Percentiles rank a stretch among this genome's conserved stretches.
phyloP scores from a whole-genome alignment of 371 early-diverging fungal species.

The Parasitella parasitica region DNA sequence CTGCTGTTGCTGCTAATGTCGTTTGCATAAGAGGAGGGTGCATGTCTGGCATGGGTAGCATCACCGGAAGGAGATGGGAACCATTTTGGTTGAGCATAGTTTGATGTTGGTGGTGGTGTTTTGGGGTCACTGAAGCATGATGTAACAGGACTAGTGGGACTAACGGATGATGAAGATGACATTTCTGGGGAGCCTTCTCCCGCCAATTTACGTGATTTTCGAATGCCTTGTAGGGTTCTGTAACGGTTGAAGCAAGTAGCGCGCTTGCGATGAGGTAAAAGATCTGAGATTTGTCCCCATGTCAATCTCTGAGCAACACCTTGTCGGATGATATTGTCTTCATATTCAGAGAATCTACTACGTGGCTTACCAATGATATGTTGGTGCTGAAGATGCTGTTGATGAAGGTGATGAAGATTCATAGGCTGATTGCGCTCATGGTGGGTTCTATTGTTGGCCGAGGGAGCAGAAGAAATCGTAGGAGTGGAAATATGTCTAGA shows the following conservation, averaged over 20 bases:
- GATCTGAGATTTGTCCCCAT: slow-evolving; percentile 47
- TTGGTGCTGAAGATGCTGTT: not conserved
- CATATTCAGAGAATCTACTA: slow-evolving; percentile 44
- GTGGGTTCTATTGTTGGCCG: not conserved
- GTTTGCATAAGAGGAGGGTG: not conserved
- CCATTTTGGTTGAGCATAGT: not conserved
- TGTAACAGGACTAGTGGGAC: slow-evolving; percentile 3
- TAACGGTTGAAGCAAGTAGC: slow-evolving; percentile 54
- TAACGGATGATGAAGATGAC: slow-evolving; percentile 1
- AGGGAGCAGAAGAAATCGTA: not conserved
- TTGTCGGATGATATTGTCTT: slow-evolving; percentile 46
- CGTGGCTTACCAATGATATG: slow-evolving; percentile 36
- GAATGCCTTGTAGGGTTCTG: slow-evolving; percentile 44
- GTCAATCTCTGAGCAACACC: slow-evolving; percentile 47
- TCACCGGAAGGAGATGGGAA: slow-evolving; percentile 1
- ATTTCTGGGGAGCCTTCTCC: not conserved
- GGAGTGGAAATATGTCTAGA: slow-evolving; percentile 22
- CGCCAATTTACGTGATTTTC: slow-evolving; percentile 41
- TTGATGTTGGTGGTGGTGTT: slow-evolving; percentile 5
- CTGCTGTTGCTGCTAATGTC: not conserved
- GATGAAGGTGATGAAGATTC: not conserved
- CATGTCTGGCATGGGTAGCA: slow-evolving; percentile 2
- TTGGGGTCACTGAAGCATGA: slow-evolving; percentile 3
- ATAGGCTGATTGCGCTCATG: not conserved
- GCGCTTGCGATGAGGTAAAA: slow-evolving; percentile 46